phyloP scores from a whole-genome alignment of 768 basidiomycete species.

The Suillus variegatus region DNA sequence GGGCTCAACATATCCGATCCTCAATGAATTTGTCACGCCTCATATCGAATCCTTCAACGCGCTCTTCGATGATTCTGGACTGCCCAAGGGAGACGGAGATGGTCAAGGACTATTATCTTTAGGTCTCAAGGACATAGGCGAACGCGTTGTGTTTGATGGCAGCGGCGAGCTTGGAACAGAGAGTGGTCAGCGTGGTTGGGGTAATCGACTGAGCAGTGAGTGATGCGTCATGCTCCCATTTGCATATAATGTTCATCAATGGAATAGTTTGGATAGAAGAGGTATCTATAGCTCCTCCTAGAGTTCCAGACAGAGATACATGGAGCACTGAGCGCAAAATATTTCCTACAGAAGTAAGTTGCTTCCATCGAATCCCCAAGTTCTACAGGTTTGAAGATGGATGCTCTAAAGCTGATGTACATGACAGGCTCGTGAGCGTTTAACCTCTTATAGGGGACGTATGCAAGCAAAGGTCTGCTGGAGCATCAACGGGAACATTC shows the following conservation, averaged over 20 bases:
- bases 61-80: conserved; percentile 90
- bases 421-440: conserved; percentile 83
- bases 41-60: conserved; percentile 97
- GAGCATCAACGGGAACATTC: conserved; percentile 68
- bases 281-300: conserved; percentile 79
- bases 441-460: conserved; percentile 88
- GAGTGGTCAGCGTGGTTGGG: conserved; percentile 60
- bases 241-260: conserved; percentile 11
- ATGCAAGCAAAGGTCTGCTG: conserved; percentile 88
- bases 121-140: conserved; percentile 81
- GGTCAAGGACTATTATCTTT: conserved; percentile 79
- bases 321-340: conserved; percentile 72
- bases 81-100: conserved; percentile 71
- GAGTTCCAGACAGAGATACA: conserved; percentile 83
- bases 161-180: conserved; percentile 53
- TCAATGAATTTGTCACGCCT: conserved; percentile 92
- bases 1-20: conserved; percentile 70
- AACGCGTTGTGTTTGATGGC: conserved; percentile 92
- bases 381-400: not conserved
- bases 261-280: conserved; percentile 88
- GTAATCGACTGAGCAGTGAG: conserved; percentile 86
- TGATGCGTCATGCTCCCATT: conserved; percentile 21
- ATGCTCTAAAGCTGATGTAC: not conserved
- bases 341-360: conserved; percentile 83
- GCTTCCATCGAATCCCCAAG: not conserved